Percentiles rank a stretch among this genome's conserved stretches.
Evolutionary conservation across 768 basidiomycete genomes (phyloP).

Genomic region (Pleurotus djamor): DNA sequence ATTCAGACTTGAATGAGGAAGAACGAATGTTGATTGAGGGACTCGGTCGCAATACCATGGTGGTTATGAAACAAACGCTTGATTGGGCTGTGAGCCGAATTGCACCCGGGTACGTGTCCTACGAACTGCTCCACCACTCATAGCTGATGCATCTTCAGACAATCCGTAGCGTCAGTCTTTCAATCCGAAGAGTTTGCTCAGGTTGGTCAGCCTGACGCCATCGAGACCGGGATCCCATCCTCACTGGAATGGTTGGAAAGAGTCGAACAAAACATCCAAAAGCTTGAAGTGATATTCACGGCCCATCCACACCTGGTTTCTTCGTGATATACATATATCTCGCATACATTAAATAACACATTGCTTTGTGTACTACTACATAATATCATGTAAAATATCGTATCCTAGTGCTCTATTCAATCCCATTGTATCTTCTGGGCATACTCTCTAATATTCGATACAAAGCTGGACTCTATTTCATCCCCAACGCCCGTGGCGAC

Average conservation of each 20-base stretch:
- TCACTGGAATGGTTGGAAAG: background rate
- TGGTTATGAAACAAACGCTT: slow-evolving; percentile 14
- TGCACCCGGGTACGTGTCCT: slow-evolving; percentile 12
- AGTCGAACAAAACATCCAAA: background rate
- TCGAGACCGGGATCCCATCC: background rate
- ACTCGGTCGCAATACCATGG: slow-evolving; percentile 13
- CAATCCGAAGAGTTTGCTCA: background rate
- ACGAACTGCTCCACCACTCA: background rate
- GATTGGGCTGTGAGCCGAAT: slow-evolving; percentile 17
- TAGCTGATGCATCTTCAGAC: background rate
- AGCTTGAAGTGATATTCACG: slow-evolving; percentile 11
- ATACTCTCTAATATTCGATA: slow-evolving; percentile 80
- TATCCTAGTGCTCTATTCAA: slow-evolving; percentile 16
- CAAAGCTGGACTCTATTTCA: slow-evolving; percentile 66
- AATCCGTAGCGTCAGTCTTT: background rate
- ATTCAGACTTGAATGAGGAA: slow-evolving; percentile 18
- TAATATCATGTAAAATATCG: background rate
- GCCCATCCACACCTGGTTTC: background rate
- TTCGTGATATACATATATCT: background rate
- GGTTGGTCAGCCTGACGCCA: background rate
- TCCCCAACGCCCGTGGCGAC: slow-evolving; percentile 83
- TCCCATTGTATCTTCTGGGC: slow-evolving; percentile 79
- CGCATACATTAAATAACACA: background rate
- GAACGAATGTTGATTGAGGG: slow-evolving; percentile 17
- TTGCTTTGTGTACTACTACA: too few species aligned